phyloP scores from a whole-genome alignment of 202 grass and related monocot genomes.

The Musa balbisiana region DNA sequence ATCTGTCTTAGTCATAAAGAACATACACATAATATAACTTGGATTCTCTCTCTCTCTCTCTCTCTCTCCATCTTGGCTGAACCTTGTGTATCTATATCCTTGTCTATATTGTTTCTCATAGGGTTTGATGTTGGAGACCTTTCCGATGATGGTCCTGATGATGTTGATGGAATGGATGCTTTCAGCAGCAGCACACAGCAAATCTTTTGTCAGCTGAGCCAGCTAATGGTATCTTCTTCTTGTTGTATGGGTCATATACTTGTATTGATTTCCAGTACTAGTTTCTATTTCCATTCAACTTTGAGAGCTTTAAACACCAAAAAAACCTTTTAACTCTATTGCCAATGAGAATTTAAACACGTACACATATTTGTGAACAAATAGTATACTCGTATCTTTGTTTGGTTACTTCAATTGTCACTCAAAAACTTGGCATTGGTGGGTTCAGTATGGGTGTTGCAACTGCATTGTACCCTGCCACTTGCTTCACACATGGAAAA shows the following conservation, averaged over 20 bases:
- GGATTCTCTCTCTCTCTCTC: too few species aligned
- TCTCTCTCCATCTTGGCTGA: too few species aligned
- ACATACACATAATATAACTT: too few species aligned
- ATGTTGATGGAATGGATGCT: conserved; percentile 17
- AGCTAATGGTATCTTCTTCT: neutral
- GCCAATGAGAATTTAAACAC: too few species aligned
- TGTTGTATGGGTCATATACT: neutral
- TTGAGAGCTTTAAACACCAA: neutral
- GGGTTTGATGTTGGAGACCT: conserved; percentile 11
- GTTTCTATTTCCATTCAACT: neutral
- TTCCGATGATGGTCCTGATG: conserved; percentile 7
- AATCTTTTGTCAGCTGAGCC: conserved; percentile 19
- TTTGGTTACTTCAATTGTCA: neutral
- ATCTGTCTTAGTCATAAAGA: neutral
- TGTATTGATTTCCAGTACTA: neutral
- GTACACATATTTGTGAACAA: too few species aligned
- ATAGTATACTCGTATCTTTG: neutral
- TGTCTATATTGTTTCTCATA: neutral
- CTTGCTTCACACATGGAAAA: conserved; percentile 7
- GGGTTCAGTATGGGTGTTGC: conserved; percentile 18
- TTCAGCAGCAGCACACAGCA: conserved; percentile 9
- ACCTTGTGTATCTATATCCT: neutral
- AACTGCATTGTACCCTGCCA: neutral
- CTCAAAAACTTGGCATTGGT: conserved; percentile 12
- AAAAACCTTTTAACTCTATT: neutral